Evolutionary conservation across 2,329 filamentous ascomycete genomes (phyloP), one percentile per base, ranked within the genome.

Genomic region (Ophiocordyceps sinensis): DNA sequence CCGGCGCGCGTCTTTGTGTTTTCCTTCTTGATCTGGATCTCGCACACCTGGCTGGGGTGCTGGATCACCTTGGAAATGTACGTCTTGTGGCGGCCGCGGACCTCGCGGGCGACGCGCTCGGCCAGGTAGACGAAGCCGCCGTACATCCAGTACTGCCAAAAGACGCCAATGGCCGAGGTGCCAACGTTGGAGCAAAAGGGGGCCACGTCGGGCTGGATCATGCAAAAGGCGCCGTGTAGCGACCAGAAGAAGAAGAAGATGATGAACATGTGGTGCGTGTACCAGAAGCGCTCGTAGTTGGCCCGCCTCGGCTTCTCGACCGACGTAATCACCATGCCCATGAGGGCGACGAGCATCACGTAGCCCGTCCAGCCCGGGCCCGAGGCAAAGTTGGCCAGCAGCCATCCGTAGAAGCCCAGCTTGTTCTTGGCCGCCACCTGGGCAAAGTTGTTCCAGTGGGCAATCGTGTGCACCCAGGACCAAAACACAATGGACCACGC

Each of bases 1-100:
- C 85, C 85, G 17, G 85, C 82, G 40, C 74, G 72, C 3, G 83
- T 86, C 68, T 81, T 86, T 36, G 84, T 88, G 62, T 86, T 68
- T 56, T 88, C 83, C 63, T 91, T 91, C 70, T 89, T 88, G 66
- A 93, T 87, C 65, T 91, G 85, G 45, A 93, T 88, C 63, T 93
- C 85, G 58, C 83, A 84, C 15, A 93, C 85, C 53, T 87, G 86
- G 67, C 82, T 86, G 8, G 85, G 85, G 59, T 93, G 85, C 65
- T 91, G 85, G 48, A 93, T 80, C 47, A 93, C 85, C 65, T 91
- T 91, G 48, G 82, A 86, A 45, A 93, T 83, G 58, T 82, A 86
- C 14, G 85, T 89, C 70, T 82, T 85, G 67, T 89, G 83, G 23
- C 79, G 74, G 37, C 85, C 85, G 41, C 85, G 79, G 34, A 89